These are phyloP conservation scores for Metarhizium brunneum DNA, from an alignment of 2,329 filamentous ascomycete genomes.

Conservation along the genomic window DNA sequence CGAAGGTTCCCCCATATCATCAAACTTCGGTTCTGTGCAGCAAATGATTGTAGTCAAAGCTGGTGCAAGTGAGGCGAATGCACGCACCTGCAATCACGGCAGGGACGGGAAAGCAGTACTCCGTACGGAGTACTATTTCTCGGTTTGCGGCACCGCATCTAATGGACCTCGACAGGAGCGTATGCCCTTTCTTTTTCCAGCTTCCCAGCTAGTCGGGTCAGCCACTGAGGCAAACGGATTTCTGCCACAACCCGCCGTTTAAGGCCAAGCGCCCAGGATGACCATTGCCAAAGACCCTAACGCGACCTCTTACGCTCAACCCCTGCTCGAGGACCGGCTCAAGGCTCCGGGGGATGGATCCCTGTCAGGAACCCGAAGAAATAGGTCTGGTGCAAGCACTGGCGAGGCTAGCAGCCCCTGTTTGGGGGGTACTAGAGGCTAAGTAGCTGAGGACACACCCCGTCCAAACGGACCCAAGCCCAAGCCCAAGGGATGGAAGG, in stretches of 20 bases:
- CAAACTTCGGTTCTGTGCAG: not conserved
- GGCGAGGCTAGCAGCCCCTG: slow-evolving; percentile 1
- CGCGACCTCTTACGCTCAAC: slow-evolving; percentile 2
- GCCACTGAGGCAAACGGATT: not conserved
- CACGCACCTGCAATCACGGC: no score
- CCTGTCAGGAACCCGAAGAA: slow-evolving; percentile 8
- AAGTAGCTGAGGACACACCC: not conserved
- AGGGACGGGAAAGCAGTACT: no score
- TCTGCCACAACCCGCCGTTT: not conserved
- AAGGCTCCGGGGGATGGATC: slow-evolving; percentile 7
- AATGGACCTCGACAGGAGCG: not conserved
- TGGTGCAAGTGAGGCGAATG: no score
- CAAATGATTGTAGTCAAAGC: not conserved
- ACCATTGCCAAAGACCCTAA: not conserved
- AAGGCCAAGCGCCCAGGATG: not conserved
- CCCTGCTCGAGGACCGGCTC: slow-evolving; percentile 5
- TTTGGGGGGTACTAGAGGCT: slow-evolving; percentile 3
- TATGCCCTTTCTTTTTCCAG: not conserved
- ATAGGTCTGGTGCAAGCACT: not conserved
- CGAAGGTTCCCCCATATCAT: not conserved
- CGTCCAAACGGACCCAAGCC: not conserved
- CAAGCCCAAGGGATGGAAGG: not conserved
- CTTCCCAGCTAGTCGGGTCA: not conserved
- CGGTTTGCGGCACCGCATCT: not conserved
- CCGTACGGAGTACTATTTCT: no score